Evolutionary conservation across 768 basidiomycete species (phyloP).

Genomic region (Boletus edulis): DNA sequence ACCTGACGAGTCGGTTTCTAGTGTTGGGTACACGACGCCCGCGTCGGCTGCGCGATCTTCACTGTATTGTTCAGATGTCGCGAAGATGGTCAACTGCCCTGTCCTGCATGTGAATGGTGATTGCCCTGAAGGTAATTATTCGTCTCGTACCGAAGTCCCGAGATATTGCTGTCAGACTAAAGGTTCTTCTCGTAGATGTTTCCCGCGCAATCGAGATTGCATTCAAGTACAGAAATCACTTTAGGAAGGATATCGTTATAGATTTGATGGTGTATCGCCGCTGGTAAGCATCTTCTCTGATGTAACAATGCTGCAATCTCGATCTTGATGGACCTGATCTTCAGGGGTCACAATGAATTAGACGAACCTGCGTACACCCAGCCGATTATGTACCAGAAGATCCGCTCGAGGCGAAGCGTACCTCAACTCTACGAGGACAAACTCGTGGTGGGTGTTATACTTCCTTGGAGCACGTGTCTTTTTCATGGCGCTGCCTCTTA

Average conservation of each 20-base stretch:
- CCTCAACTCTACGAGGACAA: conserved; percentile 81
- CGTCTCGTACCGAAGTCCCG: neutral
- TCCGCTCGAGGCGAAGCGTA: conserved; percentile 71
- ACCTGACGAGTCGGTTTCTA: conserved; percentile 30
- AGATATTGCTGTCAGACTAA: neutral
- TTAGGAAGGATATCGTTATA: conserved; percentile 88
- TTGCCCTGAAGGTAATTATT: conserved; percentile 65
- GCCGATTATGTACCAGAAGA: conserved; percentile 89
- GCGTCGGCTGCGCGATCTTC: conserved; percentile 82
- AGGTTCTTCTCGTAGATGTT: conserved; percentile 54
- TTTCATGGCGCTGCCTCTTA: neutral
- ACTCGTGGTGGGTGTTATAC: conserved; percentile 52
- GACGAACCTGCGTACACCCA: conserved; percentile 86
- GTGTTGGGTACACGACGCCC: conserved; percentile 91
- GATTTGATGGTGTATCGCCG: conserved; percentile 88
- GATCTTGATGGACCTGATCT: neutral
- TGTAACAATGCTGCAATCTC: neutral
- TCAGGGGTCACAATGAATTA: conserved; percentile 84
- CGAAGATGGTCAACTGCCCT: conserved; percentile 89
- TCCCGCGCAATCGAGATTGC: conserved; percentile 84
- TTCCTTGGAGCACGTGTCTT: neutral
- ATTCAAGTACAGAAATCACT: conserved; percentile 81
- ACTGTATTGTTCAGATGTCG: conserved; percentile 83
- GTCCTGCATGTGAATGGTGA: conserved; percentile 92
- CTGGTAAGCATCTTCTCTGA: conserved; percentile 44